phyloP scores from a whole-genome alignment of 805 yeast species.

The Kodamaea kakaduensis region DNA sequence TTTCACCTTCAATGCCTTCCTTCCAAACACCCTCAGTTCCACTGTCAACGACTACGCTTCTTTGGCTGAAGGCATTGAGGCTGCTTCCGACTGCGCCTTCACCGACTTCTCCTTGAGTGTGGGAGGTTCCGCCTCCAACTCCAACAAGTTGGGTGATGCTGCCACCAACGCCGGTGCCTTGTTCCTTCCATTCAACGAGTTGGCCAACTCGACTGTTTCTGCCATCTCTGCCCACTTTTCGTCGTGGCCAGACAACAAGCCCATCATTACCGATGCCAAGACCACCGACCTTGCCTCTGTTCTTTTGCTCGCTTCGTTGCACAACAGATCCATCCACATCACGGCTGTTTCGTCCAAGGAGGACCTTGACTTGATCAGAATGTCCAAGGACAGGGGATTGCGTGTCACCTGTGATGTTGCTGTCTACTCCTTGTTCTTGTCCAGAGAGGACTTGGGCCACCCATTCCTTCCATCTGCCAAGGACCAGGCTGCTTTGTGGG shows the following conservation, averaged over 20 bases:
- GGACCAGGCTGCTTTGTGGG: conserved; percentile 84
- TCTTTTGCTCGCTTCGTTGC: conserved; percentile 81
- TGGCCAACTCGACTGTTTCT: conserved; percentile 66
- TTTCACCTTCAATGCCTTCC: conserved; percentile 77
- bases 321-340: conserved; percentile 79
- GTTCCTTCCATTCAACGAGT: conserved; percentile 75
- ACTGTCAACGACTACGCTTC: conserved; percentile 62
- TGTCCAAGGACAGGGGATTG: conserved; percentile 80
- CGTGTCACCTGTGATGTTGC: conserved; percentile 88
- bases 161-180: conserved; percentile 69
- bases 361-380: conserved; percentile 76
- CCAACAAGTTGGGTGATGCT: conserved; percentile 56
- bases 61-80: conserved; percentile 58
- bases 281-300: conserved; percentile 92
- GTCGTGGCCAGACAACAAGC: conserved; percentile 79
- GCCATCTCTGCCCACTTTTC: conserved; percentile 75
- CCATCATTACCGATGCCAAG: conserved; percentile 87
- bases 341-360: conserved; percentile 78
- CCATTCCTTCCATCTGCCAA: conserved; percentile 71
- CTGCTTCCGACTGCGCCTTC: conserved; percentile 56
- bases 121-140: conserved; percentile 75
- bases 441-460: conserved; percentile 68
- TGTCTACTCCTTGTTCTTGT: conserved; percentile 71
- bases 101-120: conserved; percentile 81
- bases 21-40: conserved; percentile 70